phyloP scores from a whole-genome alignment of 441 rosid species.

The Cnidoscolus chayamansa region DNA sequence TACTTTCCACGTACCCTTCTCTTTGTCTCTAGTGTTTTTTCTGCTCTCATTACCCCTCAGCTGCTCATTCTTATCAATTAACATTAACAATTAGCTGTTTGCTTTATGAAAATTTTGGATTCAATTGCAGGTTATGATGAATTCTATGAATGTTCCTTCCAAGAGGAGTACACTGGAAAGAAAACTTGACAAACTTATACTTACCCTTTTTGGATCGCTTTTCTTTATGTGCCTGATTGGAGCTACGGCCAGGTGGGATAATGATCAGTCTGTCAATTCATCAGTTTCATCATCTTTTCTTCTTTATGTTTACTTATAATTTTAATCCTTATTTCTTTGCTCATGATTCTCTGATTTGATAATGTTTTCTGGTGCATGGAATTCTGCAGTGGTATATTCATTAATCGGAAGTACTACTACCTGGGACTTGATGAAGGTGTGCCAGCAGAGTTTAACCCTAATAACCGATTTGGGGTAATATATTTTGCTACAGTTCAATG shows the following conservation, averaged over 20 bases:
- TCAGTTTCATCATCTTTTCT: not conserved
- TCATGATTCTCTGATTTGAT: slow-evolving; percentile 11
- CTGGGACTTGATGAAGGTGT: slow-evolving; percentile 53
- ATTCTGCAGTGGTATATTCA: slow-evolving; percentile 79
- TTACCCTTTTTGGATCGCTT: slow-evolving; percentile 79
- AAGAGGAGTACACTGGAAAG: slow-evolving; percentile 98
- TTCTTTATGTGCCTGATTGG: slow-evolving; percentile 84
- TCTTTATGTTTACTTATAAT: not conserved
- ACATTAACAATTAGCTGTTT: slow-evolving; percentile 1
- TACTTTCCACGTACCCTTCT: too few species aligned
- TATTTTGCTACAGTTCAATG: slow-evolving; percentile 20
- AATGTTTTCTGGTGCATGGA: slow-evolving; percentile 22
- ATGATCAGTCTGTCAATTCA: slow-evolving; percentile 21
- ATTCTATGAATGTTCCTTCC: slow-evolving; percentile 98
- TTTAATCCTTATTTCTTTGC: not conserved
- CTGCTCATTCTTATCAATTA: too few species aligned
- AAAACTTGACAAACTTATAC: slow-evolving; percentile 97
- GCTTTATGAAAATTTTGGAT: slow-evolving; percentile 25
- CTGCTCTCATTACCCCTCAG: too few species aligned
- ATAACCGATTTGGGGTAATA: slow-evolving; percentile 59
- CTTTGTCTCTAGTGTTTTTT: too few species aligned
- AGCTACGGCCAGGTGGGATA: slow-evolving; percentile 75
- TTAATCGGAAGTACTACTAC: slow-evolving; percentile 63
- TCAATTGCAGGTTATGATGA: slow-evolving; percentile 94
- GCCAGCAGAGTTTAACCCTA: slow-evolving; percentile 62